Evolutionary conservation across 768 basidiomycete species (phyloP).

Genomic region (Pulveroboletus sp.): DNA sequence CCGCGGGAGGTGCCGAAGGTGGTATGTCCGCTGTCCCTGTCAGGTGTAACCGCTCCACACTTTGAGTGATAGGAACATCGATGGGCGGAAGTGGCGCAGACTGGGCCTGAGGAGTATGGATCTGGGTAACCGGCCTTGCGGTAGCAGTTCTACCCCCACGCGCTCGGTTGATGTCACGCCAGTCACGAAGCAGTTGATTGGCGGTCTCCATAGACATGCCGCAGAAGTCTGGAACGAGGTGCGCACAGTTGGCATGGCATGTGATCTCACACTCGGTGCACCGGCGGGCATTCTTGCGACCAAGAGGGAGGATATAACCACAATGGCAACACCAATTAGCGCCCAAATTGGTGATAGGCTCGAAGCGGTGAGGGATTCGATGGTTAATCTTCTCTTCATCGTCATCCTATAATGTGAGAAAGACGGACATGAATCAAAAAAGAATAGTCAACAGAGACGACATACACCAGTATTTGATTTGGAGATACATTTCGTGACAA

Average conservation of each 20-base stretch:
- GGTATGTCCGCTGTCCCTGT: conserved; percentile 35
- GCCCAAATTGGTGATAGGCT: conserved; percentile 92
- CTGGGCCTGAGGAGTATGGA: conserved; percentile 29
- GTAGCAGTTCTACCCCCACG: conserved; percentile 43
- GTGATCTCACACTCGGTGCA: conserved; percentile 96
- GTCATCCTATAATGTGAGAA: conserved; percentile 55
- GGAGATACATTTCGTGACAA: conserved; percentile 98
- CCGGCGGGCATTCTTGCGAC: conserved; percentile 92
- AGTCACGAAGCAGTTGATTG: conserved; percentile 84
- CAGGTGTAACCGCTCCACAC: conserved; percentile 47
- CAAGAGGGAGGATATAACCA: conserved; percentile 95
- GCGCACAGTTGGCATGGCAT: conserved; percentile 95
- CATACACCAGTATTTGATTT: conserved; percentile 89
- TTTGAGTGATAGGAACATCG: conserved; percentile 30
- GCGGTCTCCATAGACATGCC: conserved; percentile 99
- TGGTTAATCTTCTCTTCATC: conserved; percentile 99
- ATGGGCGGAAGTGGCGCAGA: conserved; percentile 30
- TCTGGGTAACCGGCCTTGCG: conserved; percentile 35
- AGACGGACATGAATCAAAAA: conserved; percentile 1
- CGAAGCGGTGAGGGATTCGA: conserved; percentile 97
- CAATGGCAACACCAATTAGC: conserved; percentile 99
- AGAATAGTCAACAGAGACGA: conserved; percentile 27
- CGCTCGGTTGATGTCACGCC: conserved; percentile 83
- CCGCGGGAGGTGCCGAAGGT: conserved; percentile 17
- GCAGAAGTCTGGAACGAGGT: conserved; percentile 98